Conservation (phyloP, 2,329 filamentous ascomycete species). For the Xylaria multiplex region DNA sequence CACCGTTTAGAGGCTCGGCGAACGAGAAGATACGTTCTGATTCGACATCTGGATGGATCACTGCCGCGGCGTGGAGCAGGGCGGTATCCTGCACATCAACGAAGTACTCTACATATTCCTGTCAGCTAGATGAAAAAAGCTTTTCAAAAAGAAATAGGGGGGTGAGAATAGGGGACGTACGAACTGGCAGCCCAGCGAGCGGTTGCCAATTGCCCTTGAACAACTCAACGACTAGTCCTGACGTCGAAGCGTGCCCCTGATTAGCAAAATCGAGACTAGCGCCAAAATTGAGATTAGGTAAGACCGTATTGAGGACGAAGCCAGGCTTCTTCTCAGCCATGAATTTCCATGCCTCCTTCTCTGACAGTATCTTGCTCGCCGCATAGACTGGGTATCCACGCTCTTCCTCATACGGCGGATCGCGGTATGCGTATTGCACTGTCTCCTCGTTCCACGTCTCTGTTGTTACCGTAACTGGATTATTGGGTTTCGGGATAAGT, state of each 20-base stretch:
- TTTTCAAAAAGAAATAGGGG: no score
- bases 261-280: constrained; percentile 33
- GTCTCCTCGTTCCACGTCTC: constrained; percentile 41
- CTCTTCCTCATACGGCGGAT: constrained; percentile 34
- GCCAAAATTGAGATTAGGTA: constrained; percentile 42
- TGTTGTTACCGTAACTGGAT: constrained; percentile 31
- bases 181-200: constrained; percentile 26
- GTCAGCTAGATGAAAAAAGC: not conserved
- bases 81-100: constrained; percentile 61
- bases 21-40: constrained; percentile 66
- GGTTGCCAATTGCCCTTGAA: constrained; percentile 28
- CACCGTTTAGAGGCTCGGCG: constrained; percentile 58
- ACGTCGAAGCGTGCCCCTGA: constrained; percentile 37
- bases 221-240: constrained; percentile 22
- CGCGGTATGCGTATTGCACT: constrained; percentile 34
- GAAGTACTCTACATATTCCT: constrained; percentile 52
- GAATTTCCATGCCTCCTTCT: constrained; percentile 42
- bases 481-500: constrained; percentile 26
- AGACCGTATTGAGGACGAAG: constrained; percentile 40
- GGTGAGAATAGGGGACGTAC: constrained; percentile 20
- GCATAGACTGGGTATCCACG: constrained; percentile 33
- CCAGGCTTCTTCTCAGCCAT: constrained; percentile 37
- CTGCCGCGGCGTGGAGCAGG: constrained; percentile 62
- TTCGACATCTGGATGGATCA: constrained; percentile 56
- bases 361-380: constrained; percentile 38